Evolutionary conservation across 371 early-diverging fungal genomes (phyloP).

Genomic region (Mucor irregularis): DNA sequence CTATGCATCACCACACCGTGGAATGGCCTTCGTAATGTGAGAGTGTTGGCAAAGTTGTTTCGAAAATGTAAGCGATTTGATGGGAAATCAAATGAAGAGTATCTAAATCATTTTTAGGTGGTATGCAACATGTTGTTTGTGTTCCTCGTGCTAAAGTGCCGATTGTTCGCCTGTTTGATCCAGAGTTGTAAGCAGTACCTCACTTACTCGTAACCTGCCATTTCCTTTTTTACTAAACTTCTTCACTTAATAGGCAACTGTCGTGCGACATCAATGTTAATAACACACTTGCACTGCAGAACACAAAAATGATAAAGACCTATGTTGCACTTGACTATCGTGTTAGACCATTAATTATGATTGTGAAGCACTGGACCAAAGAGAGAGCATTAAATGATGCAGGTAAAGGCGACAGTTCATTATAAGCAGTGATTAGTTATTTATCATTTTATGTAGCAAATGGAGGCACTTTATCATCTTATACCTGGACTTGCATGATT

Average conservation of each 20-base stretch:
- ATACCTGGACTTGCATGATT: conserved; percentile 31
- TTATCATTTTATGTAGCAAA: conserved; percentile 52
- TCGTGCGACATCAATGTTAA: conserved; percentile 88
- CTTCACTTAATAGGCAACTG: conserved; percentile 53
- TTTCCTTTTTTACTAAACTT: too few relatives aligned
- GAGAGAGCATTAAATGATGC: conserved; percentile 74
- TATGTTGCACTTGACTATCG: conserved; percentile 82
- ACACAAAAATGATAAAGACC: conserved; percentile 75
- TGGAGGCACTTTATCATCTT: conserved; percentile 92
- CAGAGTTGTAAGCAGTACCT: conserved; percentile 53
- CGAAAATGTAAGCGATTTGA: conserved; percentile 32
- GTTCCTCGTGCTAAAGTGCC: conserved; percentile 70
- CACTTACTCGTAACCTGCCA: neutral
- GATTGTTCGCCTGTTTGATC: conserved; percentile 66
- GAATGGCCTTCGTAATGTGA: conserved; percentile 52
- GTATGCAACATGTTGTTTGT: conserved; percentile 58
- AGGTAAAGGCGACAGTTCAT: conserved; percentile 29
- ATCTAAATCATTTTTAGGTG: conserved; percentile 33
- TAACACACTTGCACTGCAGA: conserved; percentile 75
- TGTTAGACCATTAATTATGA: conserved; percentile 72
- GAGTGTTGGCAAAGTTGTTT: conserved; percentile 46
- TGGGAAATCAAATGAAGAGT: neutral
- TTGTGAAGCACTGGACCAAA: conserved; percentile 84
- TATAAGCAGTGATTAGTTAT: neutral
- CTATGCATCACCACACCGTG: conserved; percentile 62